Evolutionary conservation across 2,329 filamentous ascomycete species (phyloP).

Genomic region (Alternaria ethzedia): DNA sequence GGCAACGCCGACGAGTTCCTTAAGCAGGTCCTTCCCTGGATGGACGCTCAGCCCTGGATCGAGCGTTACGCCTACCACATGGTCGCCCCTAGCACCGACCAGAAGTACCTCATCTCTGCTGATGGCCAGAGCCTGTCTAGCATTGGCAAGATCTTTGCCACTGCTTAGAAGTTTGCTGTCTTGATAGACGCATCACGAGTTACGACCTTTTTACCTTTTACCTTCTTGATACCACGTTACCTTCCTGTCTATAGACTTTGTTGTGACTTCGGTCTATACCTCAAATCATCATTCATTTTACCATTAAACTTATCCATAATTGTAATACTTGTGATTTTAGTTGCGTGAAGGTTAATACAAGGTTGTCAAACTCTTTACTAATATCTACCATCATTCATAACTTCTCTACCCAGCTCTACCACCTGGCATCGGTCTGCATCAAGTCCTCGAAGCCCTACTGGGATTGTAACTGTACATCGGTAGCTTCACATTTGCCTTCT

Average conservation of each 20-base stretch:
- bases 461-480: conserved; percentile 6
- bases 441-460: conserved; percentile 13
- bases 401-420: conserved; percentile 10
- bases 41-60: conserved; percentile 41
- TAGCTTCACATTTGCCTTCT: conserved; percentile 5
- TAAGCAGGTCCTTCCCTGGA: conserved; percentile 41
- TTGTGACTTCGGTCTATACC: not conserved
- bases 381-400: not conserved
- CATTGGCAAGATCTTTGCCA: conserved; percentile 25
- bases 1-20: conserved; percentile 37
- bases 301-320: not conserved
- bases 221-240: conserved; percentile 48
- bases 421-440: conserved; percentile 4
- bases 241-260: not conserved
- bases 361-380: not conserved
- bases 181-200: conserved; percentile 4
- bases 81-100: conserved; percentile 28
- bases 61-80: conserved; percentile 45
- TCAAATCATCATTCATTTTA: not conserved
- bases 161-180: conserved; percentile 2
- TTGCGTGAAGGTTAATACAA: not conserved
- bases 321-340: not conserved
- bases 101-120: conserved; percentile 25
- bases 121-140: conserved; percentile 27
- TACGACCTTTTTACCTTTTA: conserved; percentile 39